A percentile compares a stretch with the other conserved stretches of the same genome.
phyloP scores from a whole-genome alignment of 345 rosid genomes.

The Ailanthus altissimus region DNA sequence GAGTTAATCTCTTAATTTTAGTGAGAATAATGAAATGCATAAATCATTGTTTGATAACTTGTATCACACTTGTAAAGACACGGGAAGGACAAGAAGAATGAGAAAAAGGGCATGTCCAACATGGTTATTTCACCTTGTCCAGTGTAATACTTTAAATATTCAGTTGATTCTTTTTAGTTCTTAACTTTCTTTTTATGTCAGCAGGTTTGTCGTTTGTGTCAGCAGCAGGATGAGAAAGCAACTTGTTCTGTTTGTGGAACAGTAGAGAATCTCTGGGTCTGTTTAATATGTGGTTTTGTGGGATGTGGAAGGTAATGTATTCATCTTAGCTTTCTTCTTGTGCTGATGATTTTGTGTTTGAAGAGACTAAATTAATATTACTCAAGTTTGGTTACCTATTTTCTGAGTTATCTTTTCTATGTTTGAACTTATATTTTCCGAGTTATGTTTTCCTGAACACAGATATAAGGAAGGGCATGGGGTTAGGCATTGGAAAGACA shows the following conservation, averaged over 20 bases:
- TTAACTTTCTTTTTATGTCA: conserved; percentile 12
- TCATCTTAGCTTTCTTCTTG: neutral
- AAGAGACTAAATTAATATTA: neutral
- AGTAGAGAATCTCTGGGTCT: conserved; percentile 81
- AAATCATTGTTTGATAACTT: neutral
- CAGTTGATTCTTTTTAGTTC: conserved; percentile 5
- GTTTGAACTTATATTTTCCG: conserved; percentile 7
- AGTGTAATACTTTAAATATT: neutral
- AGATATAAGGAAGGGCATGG: conserved; percentile 97
- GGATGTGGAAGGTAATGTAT: conserved; percentile 90
- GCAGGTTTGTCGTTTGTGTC: conserved; percentile 89
- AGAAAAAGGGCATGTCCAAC: neutral
- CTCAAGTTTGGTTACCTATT: neutral
- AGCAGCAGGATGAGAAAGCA: conserved; percentile 79
- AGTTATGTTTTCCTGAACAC: conserved; percentile 24
- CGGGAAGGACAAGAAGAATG: neutral
- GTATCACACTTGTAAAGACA: neutral
- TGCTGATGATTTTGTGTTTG: neutral
- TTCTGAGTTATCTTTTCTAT: neutral
- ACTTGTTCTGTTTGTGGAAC: conserved; percentile 83
- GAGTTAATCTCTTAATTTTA: neutral
- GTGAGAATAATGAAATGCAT: neutral
- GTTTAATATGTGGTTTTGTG: conserved; percentile 87
- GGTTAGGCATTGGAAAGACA: conserved; percentile 86
- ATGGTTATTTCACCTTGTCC: conserved; percentile 13